Base-by-base conservation (phyloP, 768 basidiomycete species). In the Mycena leptocephala region DNA sequence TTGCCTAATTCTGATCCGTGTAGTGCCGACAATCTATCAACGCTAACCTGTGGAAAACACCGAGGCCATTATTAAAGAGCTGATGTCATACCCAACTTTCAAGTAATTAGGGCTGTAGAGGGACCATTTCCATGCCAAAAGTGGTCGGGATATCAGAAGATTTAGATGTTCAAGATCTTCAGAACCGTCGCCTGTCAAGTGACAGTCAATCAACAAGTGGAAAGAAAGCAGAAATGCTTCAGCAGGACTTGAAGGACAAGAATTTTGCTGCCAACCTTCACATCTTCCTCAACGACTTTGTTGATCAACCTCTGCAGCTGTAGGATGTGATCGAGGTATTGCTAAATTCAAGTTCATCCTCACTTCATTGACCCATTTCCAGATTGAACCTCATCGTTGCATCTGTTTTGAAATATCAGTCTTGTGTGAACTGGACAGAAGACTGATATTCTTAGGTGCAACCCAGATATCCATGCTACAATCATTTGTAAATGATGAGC, bases 21-120 rank as follows among this genome's bases (percentile, higher is more conserved):
- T 43, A 18, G 18, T 16, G 41, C 41, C 35, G 13, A 37, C 35
- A n/a, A n/a, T n/a, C n/a, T n/a, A n/a, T n/a, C 35, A 64, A 63
- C 26, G 61, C 74, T 1, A 67, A 75, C 37, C 20, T 78, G 39
- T 26, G 77, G 77, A 16, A 78, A 78, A 33, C 72, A 73, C 35
- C n/a, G 72, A 5, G 77, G 74, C 41, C 56, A 4, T 7, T 51
- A 1, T 30, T 72, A 10, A n/a, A 41, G 18, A 41, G 18, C 39
- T 18, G 39, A 41, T 41, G 39, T 41, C 39, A 41, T 41, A 41
- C 39, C 39, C 39, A 41, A 41, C 39, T 41, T 41, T 7, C 39
- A 41, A 2, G 39, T 41, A 41, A 10, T 41, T 41, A 41, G 39
- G 39, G 6, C 39, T 5, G 39, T 41, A 41, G 39, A 41, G 39